Evolutionary conservation across 805 yeast genomes (phyloP), one percentile per base, ranked within the genome.

Genomic region (Lipomyces chichibuensis): DNA sequence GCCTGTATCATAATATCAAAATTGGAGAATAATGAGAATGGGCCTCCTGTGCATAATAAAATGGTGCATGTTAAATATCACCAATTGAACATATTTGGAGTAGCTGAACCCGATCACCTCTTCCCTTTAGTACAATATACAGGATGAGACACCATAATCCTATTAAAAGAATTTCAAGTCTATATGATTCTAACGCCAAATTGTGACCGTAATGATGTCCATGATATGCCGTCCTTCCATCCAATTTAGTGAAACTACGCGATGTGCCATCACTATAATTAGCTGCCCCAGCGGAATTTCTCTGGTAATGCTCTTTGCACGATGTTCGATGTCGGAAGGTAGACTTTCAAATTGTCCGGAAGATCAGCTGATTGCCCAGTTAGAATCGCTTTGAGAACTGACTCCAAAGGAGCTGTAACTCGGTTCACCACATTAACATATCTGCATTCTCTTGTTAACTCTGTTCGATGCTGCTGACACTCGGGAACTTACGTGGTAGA

Each of bases 311-410:
- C 67, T 7, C 67, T 59, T 37, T 46, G 32, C 29, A 60, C 66
- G 51, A 68, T 58, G 25, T 35, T 54, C 23, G 71, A 37, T 25
- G 68, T 46, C 13, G 71, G 68, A 20, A 68, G 27, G 39, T 59
- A 68, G 1, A 27, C 17, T 33, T 68, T 71, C 25, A 72, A 58
- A 6, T 66, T 71, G 14, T 72, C 73, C 9, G 72, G 70, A 8
- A 73, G 65, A 29, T 85, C 83, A 6, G 82, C 77, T 13, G 71
- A 57, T 37, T 65, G 52, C 39, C 87, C 86, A 0, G 90, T 85
- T 76, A 88, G 79, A 39, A 92, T 76, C 2, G 91, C 84, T 74
- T 90, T 89, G 65, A 92, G 79, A n/a, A 92, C 77, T 1, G 84
- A 80, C 72, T 90, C 94, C 2, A 90, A 75, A 29, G 80, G 77